These are phyloP conservation scores for Ogataea populi-albae DNA, from an alignment of 805 yeast species.

Conservation along the genomic window DNA sequence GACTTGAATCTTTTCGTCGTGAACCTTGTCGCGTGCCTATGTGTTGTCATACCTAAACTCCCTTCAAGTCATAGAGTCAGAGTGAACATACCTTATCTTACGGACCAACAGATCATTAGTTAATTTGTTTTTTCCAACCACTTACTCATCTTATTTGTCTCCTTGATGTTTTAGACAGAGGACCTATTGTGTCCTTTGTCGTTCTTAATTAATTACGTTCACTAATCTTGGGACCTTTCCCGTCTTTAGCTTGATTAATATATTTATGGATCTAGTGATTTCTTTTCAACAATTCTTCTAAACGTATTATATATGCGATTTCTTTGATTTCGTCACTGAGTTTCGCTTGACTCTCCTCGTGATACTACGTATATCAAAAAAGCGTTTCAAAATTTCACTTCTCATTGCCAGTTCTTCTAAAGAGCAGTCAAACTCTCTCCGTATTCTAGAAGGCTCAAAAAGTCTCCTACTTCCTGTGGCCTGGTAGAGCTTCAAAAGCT, in stretches of 20 bases:
- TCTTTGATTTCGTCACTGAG: background rate
- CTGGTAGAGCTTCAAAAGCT: constrained; percentile 21
- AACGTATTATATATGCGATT: background rate
- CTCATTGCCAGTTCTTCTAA: constrained; percentile 23
- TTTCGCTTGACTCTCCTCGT: constrained; percentile 4
- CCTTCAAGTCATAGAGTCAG: constrained; percentile 80
- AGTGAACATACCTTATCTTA: constrained; percentile 53
- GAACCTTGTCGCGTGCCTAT: constrained; percentile 75
- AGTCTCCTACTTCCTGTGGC: constrained; percentile 14
- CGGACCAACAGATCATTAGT: constrained; percentile 34
- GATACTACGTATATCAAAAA: constrained; percentile 20
- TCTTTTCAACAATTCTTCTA: background rate
- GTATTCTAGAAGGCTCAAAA: constrained; percentile 12
- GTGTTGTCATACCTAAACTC: constrained; percentile 88
- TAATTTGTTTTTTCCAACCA: constrained; percentile 5
- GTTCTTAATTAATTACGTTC: background rate
- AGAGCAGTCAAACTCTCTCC: constrained; percentile 22
- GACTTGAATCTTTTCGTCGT: constrained; percentile 74
- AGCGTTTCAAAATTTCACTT: constrained; percentile 17
- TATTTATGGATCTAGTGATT: constrained; percentile 3
- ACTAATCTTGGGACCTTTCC: constrained; percentile 1
- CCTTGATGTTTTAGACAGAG: background rate
- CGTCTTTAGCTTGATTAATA: constrained; percentile 1
- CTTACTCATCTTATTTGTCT: constrained; percentile 1
- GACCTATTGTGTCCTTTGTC: background rate